Evolutionary conservation across 257 asterid species (phyloP).

Genomic region (Solanum clarkiae): DNA sequence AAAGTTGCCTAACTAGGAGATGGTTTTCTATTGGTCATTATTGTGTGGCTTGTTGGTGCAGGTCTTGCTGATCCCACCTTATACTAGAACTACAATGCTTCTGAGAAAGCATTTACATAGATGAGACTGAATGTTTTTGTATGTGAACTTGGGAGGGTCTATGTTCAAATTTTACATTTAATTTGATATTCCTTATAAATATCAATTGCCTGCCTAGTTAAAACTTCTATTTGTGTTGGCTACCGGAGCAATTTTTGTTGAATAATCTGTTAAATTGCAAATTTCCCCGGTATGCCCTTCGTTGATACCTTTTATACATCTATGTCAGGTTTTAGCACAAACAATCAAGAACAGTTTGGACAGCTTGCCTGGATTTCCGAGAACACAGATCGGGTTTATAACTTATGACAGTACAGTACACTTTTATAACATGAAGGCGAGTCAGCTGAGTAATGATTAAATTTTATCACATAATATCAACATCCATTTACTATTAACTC

Average conservation of each 20-base stretch:
- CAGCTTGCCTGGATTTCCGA: constrained; percentile 73
- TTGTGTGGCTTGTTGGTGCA: neutral
- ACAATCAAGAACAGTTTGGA: constrained; percentile 88
- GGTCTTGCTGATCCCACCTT: neutral
- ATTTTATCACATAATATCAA: neutral
- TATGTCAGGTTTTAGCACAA: constrained; percentile 74
- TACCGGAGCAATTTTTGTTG: neutral
- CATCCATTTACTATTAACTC: neutral
- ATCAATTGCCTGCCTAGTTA: neutral
- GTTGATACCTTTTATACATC: neutral
- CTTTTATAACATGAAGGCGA: constrained; percentile 92
- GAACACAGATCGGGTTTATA: constrained; percentile 95
- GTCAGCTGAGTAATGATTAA: neutral
- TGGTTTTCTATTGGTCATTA: neutral
- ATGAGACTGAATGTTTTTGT: neutral
- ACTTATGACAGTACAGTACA: constrained; percentile 93
- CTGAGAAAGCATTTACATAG: neutral
- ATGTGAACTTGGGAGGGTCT: neutral
- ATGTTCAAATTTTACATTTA: neutral
- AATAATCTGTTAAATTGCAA: neutral
- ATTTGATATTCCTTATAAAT: neutral
- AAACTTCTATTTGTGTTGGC: neutral
- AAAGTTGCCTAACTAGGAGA: neutral
- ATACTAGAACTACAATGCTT: neutral
- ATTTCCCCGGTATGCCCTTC: neutral